A percentile compares a stretch with the other conserved stretches of the same genome.
Conservation (phyloP, 2,329 filamentous ascomycete genomes). For the Alternaria atra region DNA sequence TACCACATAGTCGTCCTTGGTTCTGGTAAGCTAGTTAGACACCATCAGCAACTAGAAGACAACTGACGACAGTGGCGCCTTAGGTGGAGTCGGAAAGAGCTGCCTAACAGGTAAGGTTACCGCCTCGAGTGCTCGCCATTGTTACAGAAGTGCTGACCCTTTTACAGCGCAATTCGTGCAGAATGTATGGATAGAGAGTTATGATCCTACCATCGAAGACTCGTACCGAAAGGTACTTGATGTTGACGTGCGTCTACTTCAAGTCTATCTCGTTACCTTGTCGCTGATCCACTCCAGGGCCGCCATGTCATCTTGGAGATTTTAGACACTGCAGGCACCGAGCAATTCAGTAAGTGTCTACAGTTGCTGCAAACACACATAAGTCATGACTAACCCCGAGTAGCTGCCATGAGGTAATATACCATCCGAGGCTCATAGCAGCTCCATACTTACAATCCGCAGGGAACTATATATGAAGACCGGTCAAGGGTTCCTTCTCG, state of each 20-base stretch:
- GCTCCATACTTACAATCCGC: constrained; percentile 20
- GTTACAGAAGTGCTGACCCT: constrained; percentile 24
- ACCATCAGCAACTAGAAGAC: constrained; percentile 23
- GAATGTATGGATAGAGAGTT: constrained; percentile 88
- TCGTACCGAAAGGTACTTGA: constrained; percentile 70
- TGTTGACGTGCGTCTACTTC: constrained; percentile 75
- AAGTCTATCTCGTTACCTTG: background rate
- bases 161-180: constrained; percentile 82
- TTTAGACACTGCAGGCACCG: constrained; percentile 88
- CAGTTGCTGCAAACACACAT: background rate
- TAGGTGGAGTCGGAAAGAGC: constrained; percentile 90
- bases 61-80: constrained; percentile 41
- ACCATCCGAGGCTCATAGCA: constrained; percentile 21
- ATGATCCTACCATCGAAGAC: constrained; percentile 70
- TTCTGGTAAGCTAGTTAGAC: constrained; percentile 46
- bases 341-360: constrained; percentile 81
- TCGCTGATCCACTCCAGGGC: constrained; percentile 63
- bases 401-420: constrained; percentile 48
- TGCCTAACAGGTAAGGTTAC: constrained; percentile 79
- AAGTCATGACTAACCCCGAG: constrained; percentile 24
- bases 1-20: constrained; percentile 56
- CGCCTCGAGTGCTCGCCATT: background rate
- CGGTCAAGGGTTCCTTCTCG: constrained; percentile 88
- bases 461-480: constrained; percentile 78
- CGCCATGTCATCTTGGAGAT: constrained; percentile 91